Conservation (phyloP, 768 basidiomycete genomes). For the Russula vinacea region DNA sequence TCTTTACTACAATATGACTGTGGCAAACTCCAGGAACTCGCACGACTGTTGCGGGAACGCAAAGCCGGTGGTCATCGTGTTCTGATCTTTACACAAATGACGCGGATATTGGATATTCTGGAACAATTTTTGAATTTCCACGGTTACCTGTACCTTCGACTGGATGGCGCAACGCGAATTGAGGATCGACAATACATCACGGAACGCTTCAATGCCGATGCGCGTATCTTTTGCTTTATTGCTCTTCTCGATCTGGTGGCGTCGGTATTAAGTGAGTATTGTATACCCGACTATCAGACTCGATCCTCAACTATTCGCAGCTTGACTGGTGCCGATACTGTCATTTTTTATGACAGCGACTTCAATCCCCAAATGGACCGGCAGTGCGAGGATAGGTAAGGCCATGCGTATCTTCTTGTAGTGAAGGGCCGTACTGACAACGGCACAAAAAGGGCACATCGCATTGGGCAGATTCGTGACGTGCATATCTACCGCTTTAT, state of each 20-base stretch:
- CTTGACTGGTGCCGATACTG: conserved; percentile 86
- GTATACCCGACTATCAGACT: conserved; percentile 32
- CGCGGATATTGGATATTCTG: conserved; percentile 86
- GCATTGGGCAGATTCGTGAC: conserved; percentile 96
- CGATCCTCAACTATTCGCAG: conserved; percentile 39
- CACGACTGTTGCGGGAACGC: conserved; percentile 73
- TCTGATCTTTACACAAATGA: conserved; percentile 98
- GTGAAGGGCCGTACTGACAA: conserved; percentile 15
- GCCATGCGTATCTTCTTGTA: not conserved
- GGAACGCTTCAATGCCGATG: conserved; percentile 81
- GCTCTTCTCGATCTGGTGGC: conserved; percentile 75
- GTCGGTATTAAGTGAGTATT: conserved; percentile 90
- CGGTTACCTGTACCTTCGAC: conserved; percentile 88
- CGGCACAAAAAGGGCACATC: conserved; percentile 66
- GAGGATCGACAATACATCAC: conserved; percentile 91
- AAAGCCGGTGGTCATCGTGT: conserved; percentile 86
- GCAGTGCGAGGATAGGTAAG: conserved; percentile 89
- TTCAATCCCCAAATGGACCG: conserved; percentile 98
- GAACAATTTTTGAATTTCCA: conserved; percentile 91
- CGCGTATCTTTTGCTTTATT: conserved; percentile 84
- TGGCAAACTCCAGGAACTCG: conserved; percentile 87
- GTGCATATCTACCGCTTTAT: conserved; percentile 97
- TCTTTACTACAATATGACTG: conserved; percentile 93
- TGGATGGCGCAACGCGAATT: conserved; percentile 93
- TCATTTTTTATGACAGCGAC: conserved; percentile 96